These are phyloP conservation scores for Solanum stenotomum DNA, from an alignment of 257 asterid species.

Conservation along the genomic window DNA sequence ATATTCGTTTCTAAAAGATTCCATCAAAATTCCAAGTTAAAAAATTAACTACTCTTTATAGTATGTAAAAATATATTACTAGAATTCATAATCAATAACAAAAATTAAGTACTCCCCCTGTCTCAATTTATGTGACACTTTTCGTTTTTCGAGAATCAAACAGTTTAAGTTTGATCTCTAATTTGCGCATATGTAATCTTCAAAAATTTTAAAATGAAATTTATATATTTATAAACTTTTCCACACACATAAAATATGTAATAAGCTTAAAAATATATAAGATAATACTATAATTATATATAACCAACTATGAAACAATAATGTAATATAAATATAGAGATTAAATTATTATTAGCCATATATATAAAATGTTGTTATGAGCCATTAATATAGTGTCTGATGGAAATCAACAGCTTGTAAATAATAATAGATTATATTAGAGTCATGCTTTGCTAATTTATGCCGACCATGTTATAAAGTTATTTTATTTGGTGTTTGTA, in stretches of 20 bases:
- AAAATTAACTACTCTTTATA: background rate
- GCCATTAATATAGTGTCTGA: background rate
- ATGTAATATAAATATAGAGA: background rate
- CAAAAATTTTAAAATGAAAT: no score
- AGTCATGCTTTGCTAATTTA: slow-evolving; percentile 20
- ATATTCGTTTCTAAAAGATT: background rate
- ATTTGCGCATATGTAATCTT: no score
- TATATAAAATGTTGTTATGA: background rate
- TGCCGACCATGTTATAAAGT: slow-evolving; percentile 33
- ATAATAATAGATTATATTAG: slow-evolving; percentile 12
- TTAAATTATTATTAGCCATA: slow-evolving; percentile 6
- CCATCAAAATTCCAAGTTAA: background rate
- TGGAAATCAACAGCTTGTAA: slow-evolving; percentile 2
- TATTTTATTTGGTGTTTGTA: background rate
- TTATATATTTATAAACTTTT: no score
- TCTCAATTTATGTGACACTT: no score
- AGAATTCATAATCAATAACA: background rate
- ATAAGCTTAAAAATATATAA: no score
- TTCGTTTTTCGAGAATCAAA: no score
- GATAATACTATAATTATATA: no score
- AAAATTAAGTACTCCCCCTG: no score
- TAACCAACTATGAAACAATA: background rate
- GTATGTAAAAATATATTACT: background rate
- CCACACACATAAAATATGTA: no score
- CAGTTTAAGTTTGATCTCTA: no score